Evolutionary conservation across 768 basidiomycete species (phyloP).

Genomic region (Pleurotus tuber-regium): DNA sequence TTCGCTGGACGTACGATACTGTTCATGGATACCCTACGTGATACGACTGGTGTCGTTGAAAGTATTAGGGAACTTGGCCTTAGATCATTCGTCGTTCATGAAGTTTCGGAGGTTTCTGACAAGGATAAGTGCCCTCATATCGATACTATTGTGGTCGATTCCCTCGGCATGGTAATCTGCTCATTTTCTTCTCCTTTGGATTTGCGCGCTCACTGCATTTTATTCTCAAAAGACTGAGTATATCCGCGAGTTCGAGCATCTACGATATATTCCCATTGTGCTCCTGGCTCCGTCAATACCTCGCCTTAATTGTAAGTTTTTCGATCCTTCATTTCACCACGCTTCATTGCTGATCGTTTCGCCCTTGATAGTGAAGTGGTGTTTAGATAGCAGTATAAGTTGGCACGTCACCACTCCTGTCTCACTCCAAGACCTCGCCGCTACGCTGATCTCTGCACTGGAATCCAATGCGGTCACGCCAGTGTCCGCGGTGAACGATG

Average conservation of each 20-base stretch:
- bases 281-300: slow-evolving; percentile 78
- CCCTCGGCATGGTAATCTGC: slow-evolving; percentile 73
- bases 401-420: slow-evolving; percentile 94
- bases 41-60: slow-evolving; percentile 70
- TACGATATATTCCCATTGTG: slow-evolving; percentile 95
- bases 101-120: slow-evolving; percentile 71
- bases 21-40: slow-evolving; percentile 82
- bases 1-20: slow-evolving; percentile 86
- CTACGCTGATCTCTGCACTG: slow-evolving; percentile 88
- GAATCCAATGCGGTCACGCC: slow-evolving; percentile 94
- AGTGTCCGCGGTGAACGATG: slow-evolving; percentile 79
- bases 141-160: slow-evolving; percentile 94
- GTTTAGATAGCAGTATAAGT: slow-evolving; percentile 92
- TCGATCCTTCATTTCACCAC: slow-evolving; percentile 11
- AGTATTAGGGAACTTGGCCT: slow-evolving; percentile 78
- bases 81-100: slow-evolving; percentile 69
- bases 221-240: slow-evolving; percentile 68
- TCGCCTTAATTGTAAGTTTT: slow-evolving; percentile 63
- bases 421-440: slow-evolving; percentile 81
- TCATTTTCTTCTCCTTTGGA: slow-evolving; percentile 24
- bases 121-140: slow-evolving; percentile 83
- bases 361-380: slow-evolving; percentile 78
- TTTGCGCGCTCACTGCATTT: not conserved
- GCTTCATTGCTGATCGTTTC: slow-evolving; percentile 2
- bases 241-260: slow-evolving; percentile 87